These are phyloP conservation scores for Macrophomina phaseolina DNA, from an alignment of 2,329 filamentous ascomycete species.

Conservation along the genomic window DNA sequence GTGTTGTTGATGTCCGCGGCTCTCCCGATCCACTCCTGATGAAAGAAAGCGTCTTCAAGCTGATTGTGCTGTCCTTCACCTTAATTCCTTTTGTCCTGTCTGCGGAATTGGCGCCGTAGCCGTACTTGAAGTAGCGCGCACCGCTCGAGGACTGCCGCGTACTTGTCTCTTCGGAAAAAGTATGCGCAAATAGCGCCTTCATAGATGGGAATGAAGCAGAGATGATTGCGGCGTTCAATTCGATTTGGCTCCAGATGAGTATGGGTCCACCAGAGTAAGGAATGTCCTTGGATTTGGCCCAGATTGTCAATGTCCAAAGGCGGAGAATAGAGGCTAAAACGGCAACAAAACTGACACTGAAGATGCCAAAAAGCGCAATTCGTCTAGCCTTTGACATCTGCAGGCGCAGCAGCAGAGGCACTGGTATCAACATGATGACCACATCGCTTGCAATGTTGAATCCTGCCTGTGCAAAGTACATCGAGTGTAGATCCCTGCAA, in stretches of 20 bases:
- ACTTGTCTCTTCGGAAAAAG: background rate
- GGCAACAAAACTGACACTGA: slow-evolving; percentile 43
- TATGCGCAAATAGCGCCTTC: slow-evolving; percentile 44
- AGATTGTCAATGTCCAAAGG: slow-evolving; percentile 45
- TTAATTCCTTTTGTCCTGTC: background rate
- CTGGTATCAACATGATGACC: slow-evolving; percentile 51
- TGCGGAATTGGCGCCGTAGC: slow-evolving; percentile 18
- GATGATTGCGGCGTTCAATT: slow-evolving; percentile 55
- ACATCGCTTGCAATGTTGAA: slow-evolving; percentile 51
- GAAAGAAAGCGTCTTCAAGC: slow-evolving; percentile 15
- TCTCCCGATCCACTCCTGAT: background rate
- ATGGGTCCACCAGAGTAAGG: slow-evolving; percentile 39
- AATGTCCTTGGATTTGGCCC: slow-evolving; percentile 36
- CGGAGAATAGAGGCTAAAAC: slow-evolving; percentile 44
- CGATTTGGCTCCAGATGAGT: slow-evolving; percentile 54
- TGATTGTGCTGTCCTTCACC: slow-evolving; percentile 13
- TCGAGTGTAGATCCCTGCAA: slow-evolving; percentile 41
- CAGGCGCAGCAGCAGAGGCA: slow-evolving; percentile 53
- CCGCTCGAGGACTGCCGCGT: slow-evolving; percentile 1
- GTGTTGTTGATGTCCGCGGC: background rate
- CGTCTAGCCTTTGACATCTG: slow-evolving; percentile 58
- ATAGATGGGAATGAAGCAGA: slow-evolving; percentile 54
- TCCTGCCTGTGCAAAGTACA: slow-evolving; percentile 45
- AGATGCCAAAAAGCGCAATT: slow-evolving; percentile 54
- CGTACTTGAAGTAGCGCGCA: slow-evolving; percentile 17